These are phyloP conservation scores for Elongisporangium senticosum DNA, from an alignment of 352 stramenopile genomes.

Conservation along the genomic window DNA sequence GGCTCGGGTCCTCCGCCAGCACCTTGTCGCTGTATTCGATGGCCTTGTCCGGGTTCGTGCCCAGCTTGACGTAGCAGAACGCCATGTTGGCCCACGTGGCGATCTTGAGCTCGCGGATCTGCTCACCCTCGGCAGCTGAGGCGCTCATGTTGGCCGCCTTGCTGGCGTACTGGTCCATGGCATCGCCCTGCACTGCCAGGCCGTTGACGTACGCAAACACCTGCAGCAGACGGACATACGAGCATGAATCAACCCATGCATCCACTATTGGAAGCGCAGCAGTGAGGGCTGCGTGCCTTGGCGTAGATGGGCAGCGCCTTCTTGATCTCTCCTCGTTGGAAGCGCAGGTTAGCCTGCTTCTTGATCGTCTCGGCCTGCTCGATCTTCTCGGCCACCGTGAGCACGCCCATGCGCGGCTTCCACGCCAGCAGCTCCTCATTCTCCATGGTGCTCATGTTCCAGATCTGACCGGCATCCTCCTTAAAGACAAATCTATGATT, in stretches of 20 bases:
- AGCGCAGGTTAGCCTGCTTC: conserved; percentile 68
- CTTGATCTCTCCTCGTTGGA: conserved; percentile 55
- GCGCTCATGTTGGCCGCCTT: conserved; percentile 41
- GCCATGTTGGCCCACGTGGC: conserved; percentile 78
- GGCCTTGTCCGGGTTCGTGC: conserved; percentile 35
- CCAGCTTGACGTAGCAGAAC: conserved; percentile 75
- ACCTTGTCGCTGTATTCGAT: conserved; percentile 71
- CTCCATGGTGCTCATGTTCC: conserved; percentile 11
- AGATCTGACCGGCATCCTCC: conserved; percentile 4
- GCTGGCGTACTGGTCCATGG: conserved; percentile 71
- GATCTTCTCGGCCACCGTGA: conserved; percentile 72
- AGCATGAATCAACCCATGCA: background rate
- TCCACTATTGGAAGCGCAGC: background rate
- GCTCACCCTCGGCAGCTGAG: conserved; percentile 32
- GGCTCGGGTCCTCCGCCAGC: conserved; percentile 45
- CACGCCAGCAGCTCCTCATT: conserved; percentile 52
- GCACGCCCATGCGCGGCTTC: conserved; percentile 57
- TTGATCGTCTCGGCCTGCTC: conserved; percentile 68
- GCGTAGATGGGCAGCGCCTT: conserved; percentile 58
- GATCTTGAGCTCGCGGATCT: conserved; percentile 68
- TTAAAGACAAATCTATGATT: background rate
- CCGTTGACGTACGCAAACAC: conserved; percentile 85
- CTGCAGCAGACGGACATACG: conserved; percentile 7
- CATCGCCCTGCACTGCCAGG: conserved; percentile 61
- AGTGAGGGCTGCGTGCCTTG: conserved; percentile 25